Base-by-base conservation (phyloP, 768 basidiomycete species). In the Rhizopogon rudus region DNA sequence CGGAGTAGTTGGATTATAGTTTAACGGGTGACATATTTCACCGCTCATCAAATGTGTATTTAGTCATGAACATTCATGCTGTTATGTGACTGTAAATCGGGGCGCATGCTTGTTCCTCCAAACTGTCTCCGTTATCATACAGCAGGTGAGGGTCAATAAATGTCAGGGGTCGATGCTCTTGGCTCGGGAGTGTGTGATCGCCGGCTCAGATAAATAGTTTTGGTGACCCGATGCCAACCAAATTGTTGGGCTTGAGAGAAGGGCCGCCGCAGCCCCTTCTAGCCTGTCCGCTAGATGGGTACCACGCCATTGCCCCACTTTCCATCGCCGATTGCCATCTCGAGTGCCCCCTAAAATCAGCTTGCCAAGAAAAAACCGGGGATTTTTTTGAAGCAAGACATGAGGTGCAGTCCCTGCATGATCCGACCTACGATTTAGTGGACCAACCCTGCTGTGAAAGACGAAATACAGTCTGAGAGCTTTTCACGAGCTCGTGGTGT, bases 1-100 rank as follows among this genome's bases (percentile, higher is more conserved):
- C 44, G 54, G 37, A 53, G 54, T 28, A 20, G 8, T 49, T 49
- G 48, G 48, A 49, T 49, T 49, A 49, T 48, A 14, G 46, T 48
- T 49, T 37, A 49, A 48, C 35, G 35, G 8, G 48, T 16, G 14
- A 22, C 48, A 25, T 20, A 35, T 48, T 6, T 48, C 46, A 48
- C 22, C 46, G 33, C 14, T 49, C 46, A 37, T 49, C 22, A 44
- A 44, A 14, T 41, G 35, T 37, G 33, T 49, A 37, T 49, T 49
- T 49, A 49, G 48, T 49, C 33, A 49, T 37, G 46, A 48, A 20
- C 46, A 37, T 49, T 37, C 14, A 49, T 49, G 35, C 33, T 22
- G 20, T 49, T 37, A 35, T 49, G 35, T 22, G 20, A 49, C 48
- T 37, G 20, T 20, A 48, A 5, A 16, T 35, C 17, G 31, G 33